Evolutionary conservation across 306 rosid genomes (phyloP), one percentile per base, ranked within the genome.

Genomic region (Lathyrus sativus): DNA sequence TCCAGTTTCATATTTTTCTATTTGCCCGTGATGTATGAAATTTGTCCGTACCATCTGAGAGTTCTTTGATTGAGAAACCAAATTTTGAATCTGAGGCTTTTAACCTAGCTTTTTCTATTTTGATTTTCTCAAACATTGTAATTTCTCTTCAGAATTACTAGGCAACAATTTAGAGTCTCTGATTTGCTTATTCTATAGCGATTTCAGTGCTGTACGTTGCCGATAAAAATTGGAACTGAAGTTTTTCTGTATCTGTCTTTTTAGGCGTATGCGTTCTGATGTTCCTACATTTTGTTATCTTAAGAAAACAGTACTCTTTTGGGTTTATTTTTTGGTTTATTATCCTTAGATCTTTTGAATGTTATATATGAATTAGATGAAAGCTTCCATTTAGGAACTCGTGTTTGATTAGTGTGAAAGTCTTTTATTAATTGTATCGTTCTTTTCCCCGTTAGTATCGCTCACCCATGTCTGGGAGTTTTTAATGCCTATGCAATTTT

Each of bases 151-250:
- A 9, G 18, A 53, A 2, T 15, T 4, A 3, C 18, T 13, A 81
- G 96, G 96, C 96, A 90, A 90, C 74, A 86, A 87, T 68, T 90
- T 90, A 90, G 96, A 90, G 96, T 90, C 96, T 75, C 91, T 86
- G 90, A 19, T 66, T 71, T 75, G 83, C 87, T 80, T 31, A 24
- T 62, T 75, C 62, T 2, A 46, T 90, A 79, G 95, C 67, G 85
- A 68, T 42, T 7, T 72, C 84, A 84, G 96, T 76, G 96, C 95
- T 90, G 82, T 80, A 85, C 95, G 95, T 90, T 90, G 96, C 96
- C 95, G 7, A 87, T 2, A 90, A 0, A 26, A 80, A 48, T 42
- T 79, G 87, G 91, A 44, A 15, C 84, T 72, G 83, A 84, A 63
- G 80, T 67, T 76, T 78, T 80, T 77, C 79, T 70, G 81, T 88